A percentile compares a stretch with the other conserved stretches of the same genome.
phyloP scores from a whole-genome alignment of 805 yeast genomes.

The Candida incommunis region DNA sequence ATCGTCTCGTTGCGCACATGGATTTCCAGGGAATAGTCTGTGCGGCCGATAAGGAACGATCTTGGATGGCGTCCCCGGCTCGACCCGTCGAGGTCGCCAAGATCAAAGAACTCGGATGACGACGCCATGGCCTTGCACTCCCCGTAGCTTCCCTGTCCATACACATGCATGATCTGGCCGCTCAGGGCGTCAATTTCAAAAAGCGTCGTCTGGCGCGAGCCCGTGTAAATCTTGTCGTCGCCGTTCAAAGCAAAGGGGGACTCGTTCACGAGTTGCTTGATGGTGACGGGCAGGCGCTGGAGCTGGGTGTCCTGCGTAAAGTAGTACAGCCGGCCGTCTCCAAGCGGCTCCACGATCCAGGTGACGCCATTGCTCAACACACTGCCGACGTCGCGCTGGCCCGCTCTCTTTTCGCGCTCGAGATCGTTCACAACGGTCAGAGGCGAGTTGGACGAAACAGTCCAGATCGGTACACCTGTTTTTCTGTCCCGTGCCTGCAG shows the following conservation, averaged over 20 bases:
- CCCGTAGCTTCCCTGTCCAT: slow-evolving; percentile 37
- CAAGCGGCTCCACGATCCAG: slow-evolving; percentile 86
- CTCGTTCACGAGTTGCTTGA: slow-evolving; percentile 60
- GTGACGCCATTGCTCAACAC: slow-evolving; percentile 25
- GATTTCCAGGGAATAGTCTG: slow-evolving; percentile 34
- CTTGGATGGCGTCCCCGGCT: not conserved
- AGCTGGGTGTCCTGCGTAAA: slow-evolving; percentile 65
- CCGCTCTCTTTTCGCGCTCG: slow-evolving; percentile 8
- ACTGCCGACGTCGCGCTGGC: too few species aligned
- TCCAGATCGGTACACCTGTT: slow-evolving; percentile 68
- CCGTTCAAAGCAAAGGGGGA: slow-evolving; percentile 75
- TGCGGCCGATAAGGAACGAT: slow-evolving; percentile 19
- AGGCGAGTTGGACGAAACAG: slow-evolving; percentile 50
- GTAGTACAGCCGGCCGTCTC: slow-evolving; percentile 71
- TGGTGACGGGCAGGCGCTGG: slow-evolving; percentile 67
- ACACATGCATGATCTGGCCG: slow-evolving; percentile 60
- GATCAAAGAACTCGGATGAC: slow-evolving; percentile 8
- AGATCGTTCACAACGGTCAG: slow-evolving; percentile 23
- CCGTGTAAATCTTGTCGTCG: slow-evolving; percentile 78
- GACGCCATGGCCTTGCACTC: slow-evolving; percentile 10
- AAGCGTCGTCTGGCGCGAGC: slow-evolving; percentile 61
- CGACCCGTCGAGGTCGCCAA: slow-evolving; percentile 6
- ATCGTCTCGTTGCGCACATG: slow-evolving; percentile 52
- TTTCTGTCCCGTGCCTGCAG: slow-evolving; percentile 66
- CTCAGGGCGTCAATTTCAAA: slow-evolving; percentile 58